Evolutionary conservation across 768 basidiomycete genomes (phyloP).

Genomic region (Termitomyces sp.): DNA sequence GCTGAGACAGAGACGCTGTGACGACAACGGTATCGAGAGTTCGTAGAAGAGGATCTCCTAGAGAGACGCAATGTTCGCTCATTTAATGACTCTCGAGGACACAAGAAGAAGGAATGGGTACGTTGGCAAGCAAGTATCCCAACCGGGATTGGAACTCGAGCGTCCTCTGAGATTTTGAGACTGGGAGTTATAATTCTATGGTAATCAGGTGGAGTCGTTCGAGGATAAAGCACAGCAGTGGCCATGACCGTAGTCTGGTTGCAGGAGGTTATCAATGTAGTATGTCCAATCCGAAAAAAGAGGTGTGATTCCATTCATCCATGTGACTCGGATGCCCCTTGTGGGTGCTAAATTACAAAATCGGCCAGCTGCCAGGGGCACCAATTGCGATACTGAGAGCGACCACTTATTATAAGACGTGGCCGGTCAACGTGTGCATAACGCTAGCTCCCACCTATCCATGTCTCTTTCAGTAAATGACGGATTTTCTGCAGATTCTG

Average conservation of each 20-base stretch:
- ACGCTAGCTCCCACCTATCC: neutral
- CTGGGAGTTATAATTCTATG: constrained; percentile 62
- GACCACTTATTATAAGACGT: neutral
- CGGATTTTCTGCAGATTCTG: neutral
- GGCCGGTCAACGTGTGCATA: neutral
- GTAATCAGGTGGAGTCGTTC: constrained; percentile 52
- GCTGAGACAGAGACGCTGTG: constrained; percentile 43
- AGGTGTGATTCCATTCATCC: too few relatives aligned
- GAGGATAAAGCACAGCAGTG: constrained; percentile 39
- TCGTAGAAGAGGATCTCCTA: constrained; percentile 69
- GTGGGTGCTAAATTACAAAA: too few relatives aligned
- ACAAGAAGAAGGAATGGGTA: constrained; percentile 22
- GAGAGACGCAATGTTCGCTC: constrained; percentile 8
- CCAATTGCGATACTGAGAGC: too few relatives aligned
- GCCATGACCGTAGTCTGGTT: too few relatives aligned
- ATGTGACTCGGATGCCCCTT: too few relatives aligned
- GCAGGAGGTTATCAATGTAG: neutral
- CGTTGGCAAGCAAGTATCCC: constrained; percentile 81
- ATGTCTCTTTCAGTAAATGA: constrained; percentile 3
- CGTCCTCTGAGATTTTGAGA: constrained; percentile 50
- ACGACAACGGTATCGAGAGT: constrained; percentile 57
- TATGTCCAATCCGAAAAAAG: too few relatives aligned
- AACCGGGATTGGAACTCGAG: constrained; percentile 56
- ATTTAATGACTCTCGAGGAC: neutral
- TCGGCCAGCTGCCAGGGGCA: too few relatives aligned